Evolutionary conservation across 2,329 filamentous ascomycete genomes (phyloP).

Genomic region (Aspergillus eucalypticola): DNA sequence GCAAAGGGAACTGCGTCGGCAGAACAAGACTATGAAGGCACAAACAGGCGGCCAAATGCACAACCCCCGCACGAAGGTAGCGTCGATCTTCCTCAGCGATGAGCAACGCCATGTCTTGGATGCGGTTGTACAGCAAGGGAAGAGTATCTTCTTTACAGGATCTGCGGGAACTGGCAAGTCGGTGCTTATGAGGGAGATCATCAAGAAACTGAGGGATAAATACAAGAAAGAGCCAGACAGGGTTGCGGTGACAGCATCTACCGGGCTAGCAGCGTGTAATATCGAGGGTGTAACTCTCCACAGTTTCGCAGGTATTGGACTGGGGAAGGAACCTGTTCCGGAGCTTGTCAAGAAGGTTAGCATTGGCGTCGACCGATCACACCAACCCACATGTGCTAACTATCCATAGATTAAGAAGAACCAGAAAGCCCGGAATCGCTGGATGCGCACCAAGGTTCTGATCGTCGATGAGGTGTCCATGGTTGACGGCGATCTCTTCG

Average conservation of each 20-base stretch:
- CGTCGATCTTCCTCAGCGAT: slow-evolving; percentile 71
- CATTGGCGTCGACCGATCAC: neutral
- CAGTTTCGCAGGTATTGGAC: slow-evolving; percentile 91
- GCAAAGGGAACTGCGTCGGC: slow-evolving; percentile 69
- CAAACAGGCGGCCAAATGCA: slow-evolving; percentile 43
- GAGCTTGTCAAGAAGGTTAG: slow-evolving; percentile 74
- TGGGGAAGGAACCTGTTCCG: slow-evolving; percentile 83
- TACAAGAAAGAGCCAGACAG: slow-evolving; percentile 75
- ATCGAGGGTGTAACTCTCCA: slow-evolving; percentile 94
- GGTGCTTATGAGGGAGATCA: slow-evolving; percentile 90
- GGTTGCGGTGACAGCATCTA: slow-evolving; percentile 92
- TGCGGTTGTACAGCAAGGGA: slow-evolving; percentile 73
- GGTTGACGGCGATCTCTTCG: slow-evolving; percentile 96
- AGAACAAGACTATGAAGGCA: slow-evolving; percentile 53
- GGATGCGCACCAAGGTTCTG: slow-evolving; percentile 83
- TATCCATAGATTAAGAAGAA: slow-evolving; percentile 69
- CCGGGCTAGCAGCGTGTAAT: slow-evolving; percentile 92
- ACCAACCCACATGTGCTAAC: slow-evolving; percentile 16
- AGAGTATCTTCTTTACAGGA: slow-evolving; percentile 97
- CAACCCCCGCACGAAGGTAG: slow-evolving; percentile 39
- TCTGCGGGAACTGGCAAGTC: slow-evolving; percentile 97
- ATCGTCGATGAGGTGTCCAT: slow-evolving; percentile 97
- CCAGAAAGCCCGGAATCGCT: slow-evolving; percentile 80
- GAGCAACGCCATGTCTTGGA: slow-evolving; percentile 85
- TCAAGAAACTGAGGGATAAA: slow-evolving; percentile 75